Base-by-base conservation (phyloP, 306 rosid species). In the Vigna hirtella region DNA sequence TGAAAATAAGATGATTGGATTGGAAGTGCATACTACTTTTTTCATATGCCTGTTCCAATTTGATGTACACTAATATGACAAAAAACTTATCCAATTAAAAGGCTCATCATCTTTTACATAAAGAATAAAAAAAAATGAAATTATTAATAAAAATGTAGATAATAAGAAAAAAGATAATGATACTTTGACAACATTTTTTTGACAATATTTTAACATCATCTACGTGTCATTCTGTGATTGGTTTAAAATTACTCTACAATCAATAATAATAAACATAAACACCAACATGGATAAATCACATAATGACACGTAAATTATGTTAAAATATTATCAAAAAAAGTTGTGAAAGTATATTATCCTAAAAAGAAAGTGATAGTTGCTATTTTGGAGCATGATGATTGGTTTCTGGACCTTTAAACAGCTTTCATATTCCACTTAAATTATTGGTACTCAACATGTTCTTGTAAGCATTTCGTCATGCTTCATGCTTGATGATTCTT, bases 371-470 rank as follows among this genome's bases (percentile, higher is more conserved):
- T 28, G 67, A 52, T 63, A 26, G 73, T 51, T 26, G 62, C 73
- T 26, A 51, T 62, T 67, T 55, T 77, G 22, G 2, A 20, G 40
- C 5, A 2, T 30, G 22, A 66, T 43, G 52, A 42, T 66, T 42
- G 34, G 52, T 42, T 18, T 11, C 6, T 12, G 18, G 52, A 61
- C 15, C 36, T 7, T 30, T 22, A 6, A 40, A 72, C 74, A 72
- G 74, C 79, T 79, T 38, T 48, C 72, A 79, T 26, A 58, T 15
- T 0, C 34, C 34, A 40, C 51, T 17, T 10, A 7, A 13, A 30
- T 58, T 12, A 24, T n/a, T 79, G 38, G 59, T 51, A 63, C 43
- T 43, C 74, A 52, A 22, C 66, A 50, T 64, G 6, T 28, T 72
- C 26, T 53, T 64, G 14, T 72, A 11, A 22, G 36, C 62, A 22